Evolutionary conservation across 2,329 filamentous ascomycete genomes (phyloP).

Genomic region (Sporothrix brunneoviolacea): DNA sequence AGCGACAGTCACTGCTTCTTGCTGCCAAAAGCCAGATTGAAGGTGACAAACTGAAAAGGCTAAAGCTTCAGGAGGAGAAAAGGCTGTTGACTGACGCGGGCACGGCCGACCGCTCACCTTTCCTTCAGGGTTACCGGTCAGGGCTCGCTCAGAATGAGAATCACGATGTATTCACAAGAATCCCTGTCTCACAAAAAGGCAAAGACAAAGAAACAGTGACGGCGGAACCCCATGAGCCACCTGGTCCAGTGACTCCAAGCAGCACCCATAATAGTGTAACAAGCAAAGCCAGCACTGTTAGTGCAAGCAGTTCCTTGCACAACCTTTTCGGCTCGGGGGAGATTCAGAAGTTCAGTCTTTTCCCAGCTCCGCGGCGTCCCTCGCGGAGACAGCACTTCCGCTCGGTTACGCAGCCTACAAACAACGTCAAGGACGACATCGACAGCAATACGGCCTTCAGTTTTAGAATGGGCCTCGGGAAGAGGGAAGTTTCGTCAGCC

Average conservation of each 20-base stretch:
- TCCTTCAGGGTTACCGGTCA: no score
- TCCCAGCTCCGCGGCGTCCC: neutral
- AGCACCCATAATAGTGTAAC: constrained; percentile 2
- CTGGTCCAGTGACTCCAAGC: constrained; percentile 1
- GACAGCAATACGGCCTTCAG: neutral
- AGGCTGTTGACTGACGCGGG: neutral
- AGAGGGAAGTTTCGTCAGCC: neutral
- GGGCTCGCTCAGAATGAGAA: neutral
- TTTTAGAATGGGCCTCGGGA: constrained; percentile 8
- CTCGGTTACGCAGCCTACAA: constrained; percentile 4
- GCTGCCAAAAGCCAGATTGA: constrained; percentile 17
- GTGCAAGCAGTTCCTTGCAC: neutral
- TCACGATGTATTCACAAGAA: neutral
- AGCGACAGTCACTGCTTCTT: constrained; percentile 17
- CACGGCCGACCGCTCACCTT: no score
- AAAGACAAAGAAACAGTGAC: neutral
- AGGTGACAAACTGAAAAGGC: neutral
- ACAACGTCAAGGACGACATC: neutral
- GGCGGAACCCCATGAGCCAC: neutral
- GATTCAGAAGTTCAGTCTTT: neutral
- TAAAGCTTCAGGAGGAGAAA: neutral
- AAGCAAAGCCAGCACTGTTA: constrained; percentile 5
- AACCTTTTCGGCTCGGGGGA: neutral
- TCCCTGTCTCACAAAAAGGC: neutral
- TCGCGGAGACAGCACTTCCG: constrained; percentile 2